Evolutionary conservation across 352 stramenopile species (phyloP).

Genomic region (Peronospora farinosa): DNA sequence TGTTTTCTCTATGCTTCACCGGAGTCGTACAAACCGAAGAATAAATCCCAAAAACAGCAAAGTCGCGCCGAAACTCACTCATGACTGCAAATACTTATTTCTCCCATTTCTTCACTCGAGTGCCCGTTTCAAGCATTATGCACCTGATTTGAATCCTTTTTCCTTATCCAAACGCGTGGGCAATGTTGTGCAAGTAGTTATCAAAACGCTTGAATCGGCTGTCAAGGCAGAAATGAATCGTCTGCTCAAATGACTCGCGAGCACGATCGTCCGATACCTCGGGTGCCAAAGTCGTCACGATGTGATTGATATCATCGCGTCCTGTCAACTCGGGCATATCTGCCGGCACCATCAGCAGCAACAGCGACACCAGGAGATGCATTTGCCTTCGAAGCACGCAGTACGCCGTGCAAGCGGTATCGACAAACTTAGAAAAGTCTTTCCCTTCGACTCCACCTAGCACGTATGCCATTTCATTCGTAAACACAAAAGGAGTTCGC

Average conservation of each 20-base stretch:
- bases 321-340: conserved; percentile 80
- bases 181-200: conserved; percentile 76
- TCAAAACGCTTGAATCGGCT: conserved; percentile 85
- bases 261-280: conserved; percentile 68
- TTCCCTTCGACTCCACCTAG: conserved; percentile 68
- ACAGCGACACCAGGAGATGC: conserved; percentile 76
- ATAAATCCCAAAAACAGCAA: conserved; percentile 5
- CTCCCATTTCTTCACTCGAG: conserved; percentile 16
- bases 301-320: conserved; percentile 80
- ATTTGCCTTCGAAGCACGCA: conserved; percentile 80
- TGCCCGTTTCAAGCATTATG: conserved; percentile 11
- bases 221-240: conserved; percentile 77
- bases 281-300: conserved; percentile 65
- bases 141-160: conserved; percentile 5
- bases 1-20: conserved; percentile 16
- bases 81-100: conserved; percentile 27
- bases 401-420: conserved; percentile 68
- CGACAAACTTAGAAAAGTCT: conserved; percentile 67
- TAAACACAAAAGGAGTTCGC: conserved; percentile 85
- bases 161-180: conserved; percentile 29
- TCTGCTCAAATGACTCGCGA: conserved; percentile 60
- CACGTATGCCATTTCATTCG: conserved; percentile 83
- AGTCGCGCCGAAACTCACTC: conserved; percentile 10
- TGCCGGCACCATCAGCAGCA: conserved; percentile 84
- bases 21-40: conserved; percentile 11